Percentiles rank a stretch among this genome's conserved stretches.
phyloP scores from a whole-genome alignment of 352 stramenopile species.

The Pythium monospermum region DNA sequence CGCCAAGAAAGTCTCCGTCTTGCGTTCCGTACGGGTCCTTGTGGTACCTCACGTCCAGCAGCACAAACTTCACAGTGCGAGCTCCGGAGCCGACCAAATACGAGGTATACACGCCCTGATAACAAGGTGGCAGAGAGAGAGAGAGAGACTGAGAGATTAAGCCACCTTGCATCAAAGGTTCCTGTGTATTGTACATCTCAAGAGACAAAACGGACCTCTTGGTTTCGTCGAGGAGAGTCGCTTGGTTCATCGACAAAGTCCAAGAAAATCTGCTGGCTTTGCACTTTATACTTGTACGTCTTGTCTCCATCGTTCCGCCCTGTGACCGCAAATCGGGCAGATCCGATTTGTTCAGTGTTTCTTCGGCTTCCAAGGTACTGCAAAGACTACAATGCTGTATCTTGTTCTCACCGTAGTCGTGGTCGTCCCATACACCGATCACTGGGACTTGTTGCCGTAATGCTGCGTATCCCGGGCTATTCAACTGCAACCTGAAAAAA shows the following conservation, averaged over 20 bases:
- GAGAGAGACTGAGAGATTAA: no score
- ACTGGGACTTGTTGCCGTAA: conserved; percentile 19
- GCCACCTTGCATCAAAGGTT: not conserved
- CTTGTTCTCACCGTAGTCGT: conserved; percentile 52
- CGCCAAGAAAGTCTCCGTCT: conserved; percentile 39
- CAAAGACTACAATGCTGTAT: no score
- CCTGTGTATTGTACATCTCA: no score
- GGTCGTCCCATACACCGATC: conserved; percentile 38
- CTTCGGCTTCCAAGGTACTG: no score
- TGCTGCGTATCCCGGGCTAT: conserved; percentile 14
- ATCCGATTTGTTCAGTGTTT: no score
- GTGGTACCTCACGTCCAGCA: conserved; percentile 42
- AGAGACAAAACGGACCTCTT: conserved; percentile 26
- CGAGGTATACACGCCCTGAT: conserved; percentile 33
- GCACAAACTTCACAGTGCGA: conserved; percentile 30
- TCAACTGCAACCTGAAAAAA: conserved; percentile 15
- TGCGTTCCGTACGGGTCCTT: conserved; percentile 27
- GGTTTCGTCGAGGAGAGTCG: conserved; percentile 23
- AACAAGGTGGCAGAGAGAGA: no score
- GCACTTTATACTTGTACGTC: conserved; percentile 26
- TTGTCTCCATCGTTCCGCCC: conserved; percentile 39
- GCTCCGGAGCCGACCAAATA: conserved; percentile 22
- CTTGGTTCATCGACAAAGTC: conserved; percentile 34
- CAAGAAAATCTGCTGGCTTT: conserved; percentile 35
- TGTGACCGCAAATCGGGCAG: no score